Conservation (phyloP, 306 rosid species). For the Oxytropis ochrocephala region DNA sequence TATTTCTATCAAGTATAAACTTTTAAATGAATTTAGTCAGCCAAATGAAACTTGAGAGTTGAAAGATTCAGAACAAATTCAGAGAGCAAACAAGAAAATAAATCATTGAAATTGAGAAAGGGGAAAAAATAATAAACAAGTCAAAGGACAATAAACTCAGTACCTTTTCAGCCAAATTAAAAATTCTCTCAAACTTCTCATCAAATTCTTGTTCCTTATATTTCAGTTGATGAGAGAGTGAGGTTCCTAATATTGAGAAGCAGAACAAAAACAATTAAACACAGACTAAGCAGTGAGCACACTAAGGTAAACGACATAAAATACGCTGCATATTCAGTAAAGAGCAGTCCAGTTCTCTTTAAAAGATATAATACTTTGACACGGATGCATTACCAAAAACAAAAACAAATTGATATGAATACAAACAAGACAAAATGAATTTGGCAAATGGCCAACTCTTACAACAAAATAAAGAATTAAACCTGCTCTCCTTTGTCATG, state of each 20-base stretch:
- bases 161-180: slow-evolving; percentile 69
- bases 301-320: neutral
- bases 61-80: neutral
- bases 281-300: neutral
- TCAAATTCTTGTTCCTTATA: slow-evolving; percentile 77
- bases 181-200: slow-evolving; percentile 52
- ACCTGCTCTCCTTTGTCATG: neutral
- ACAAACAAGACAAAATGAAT: neutral
- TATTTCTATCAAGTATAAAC: slow-evolving; percentile 9
- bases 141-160: neutral
- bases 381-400: neutral
- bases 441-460: slow-evolving; percentile 14
- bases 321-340: neutral
- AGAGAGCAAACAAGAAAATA: slow-evolving; percentile 1
- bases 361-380: slow-evolving; percentile 1
- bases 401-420: slow-evolving; percentile 1
- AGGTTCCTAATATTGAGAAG: slow-evolving; percentile 45
- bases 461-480: neutral
- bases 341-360: neutral
- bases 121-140: neutral
- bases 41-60: slow-evolving; percentile 3
- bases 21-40: neutral
- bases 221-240: slow-evolving; percentile 62
- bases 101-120: neutral
- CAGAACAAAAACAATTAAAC: slow-evolving; percentile 14